Conservation (phyloP, 1,284 basidiomycete species). For the Agaricales sp. region DNA sequence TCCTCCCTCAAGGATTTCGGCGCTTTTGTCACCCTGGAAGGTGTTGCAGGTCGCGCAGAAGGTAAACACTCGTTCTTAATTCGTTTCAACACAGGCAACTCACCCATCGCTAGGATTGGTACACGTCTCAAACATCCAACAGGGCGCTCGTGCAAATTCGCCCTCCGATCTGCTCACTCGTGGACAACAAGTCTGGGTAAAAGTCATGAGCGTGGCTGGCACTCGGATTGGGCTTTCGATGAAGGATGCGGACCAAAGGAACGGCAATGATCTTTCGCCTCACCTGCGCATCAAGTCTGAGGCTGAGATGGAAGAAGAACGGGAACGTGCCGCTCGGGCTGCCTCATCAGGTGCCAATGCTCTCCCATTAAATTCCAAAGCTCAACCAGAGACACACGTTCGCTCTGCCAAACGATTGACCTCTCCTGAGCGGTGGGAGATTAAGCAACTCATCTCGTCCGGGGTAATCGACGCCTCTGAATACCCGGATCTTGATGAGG, state of each 20-base stretch:
- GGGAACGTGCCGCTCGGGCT: conserved; percentile 46
- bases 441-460: conserved; percentile 96
- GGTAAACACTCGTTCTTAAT: conserved; percentile 39
- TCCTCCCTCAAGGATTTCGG: conserved; percentile 91
- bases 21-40: conserved; percentile 87
- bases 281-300: conserved; percentile 91
- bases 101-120: conserved; percentile 66
- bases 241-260: conserved; percentile 93
- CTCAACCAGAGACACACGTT: conserved; percentile 34
- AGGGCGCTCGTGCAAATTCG: conserved; percentile 75
- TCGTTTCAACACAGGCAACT: conserved; percentile 7
- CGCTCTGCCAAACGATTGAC: conserved; percentile 87
- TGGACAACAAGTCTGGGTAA: conserved; percentile 85
- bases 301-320: conserved; percentile 82
- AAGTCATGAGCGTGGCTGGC: conserved; percentile 90
- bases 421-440: conserved; percentile 97
- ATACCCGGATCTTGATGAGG: conserved; percentile 94
- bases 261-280: conserved; percentile 86
- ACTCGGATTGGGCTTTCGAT: conserved; percentile 81
- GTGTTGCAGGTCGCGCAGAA: conserved; percentile 78
- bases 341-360: conserved; percentile 59
- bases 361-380: conserved; percentile 47
- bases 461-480: conserved; percentile 89
- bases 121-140: conserved; percentile 88
- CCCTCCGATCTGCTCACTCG: conserved; percentile 81